A percentile compares a stretch with the other conserved stretches of the same genome.
phyloP scores from a whole-genome alignment of 2,329 filamentous ascomycete genomes.

The Alternaria burnsii region DNA sequence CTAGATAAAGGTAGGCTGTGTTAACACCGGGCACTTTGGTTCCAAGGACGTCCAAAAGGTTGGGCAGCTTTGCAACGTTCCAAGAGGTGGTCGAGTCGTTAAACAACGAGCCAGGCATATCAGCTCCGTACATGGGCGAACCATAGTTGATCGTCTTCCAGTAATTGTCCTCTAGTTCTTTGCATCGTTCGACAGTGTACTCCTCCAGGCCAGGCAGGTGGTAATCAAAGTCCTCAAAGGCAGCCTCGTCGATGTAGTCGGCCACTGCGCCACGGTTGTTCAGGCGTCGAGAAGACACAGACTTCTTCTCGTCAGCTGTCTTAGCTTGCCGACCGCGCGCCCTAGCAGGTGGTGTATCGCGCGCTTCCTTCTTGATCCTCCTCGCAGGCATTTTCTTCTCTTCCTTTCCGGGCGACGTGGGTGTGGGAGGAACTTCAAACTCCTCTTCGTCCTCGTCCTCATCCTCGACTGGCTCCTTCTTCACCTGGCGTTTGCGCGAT shows the following conservation, averaged over 20 bases:
- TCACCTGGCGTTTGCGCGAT: constrained; percentile 41
- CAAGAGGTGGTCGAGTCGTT: constrained; percentile 83
- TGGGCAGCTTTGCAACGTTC: constrained; percentile 95
- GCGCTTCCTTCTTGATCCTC: constrained; percentile 48
- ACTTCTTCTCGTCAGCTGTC: constrained; percentile 60
- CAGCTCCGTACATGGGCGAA: constrained; percentile 91
- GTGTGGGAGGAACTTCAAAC: constrained; percentile 52
- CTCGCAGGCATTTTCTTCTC: constrained; percentile 45
- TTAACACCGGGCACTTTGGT: constrained; percentile 98
- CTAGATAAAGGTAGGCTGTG: constrained; percentile 95
- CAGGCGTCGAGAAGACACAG: constrained; percentile 85
- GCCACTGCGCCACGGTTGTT: constrained; percentile 81
- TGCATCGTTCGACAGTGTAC: constrained; percentile 88
- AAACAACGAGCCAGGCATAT: constrained; percentile 95
- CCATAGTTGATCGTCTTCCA: constrained; percentile 98
- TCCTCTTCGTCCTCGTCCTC: constrained; percentile 47
- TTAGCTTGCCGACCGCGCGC: constrained; percentile 61
- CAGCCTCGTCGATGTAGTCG: constrained; percentile 84
- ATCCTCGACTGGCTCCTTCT: constrained; percentile 30
- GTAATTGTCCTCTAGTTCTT: constrained; percentile 92
- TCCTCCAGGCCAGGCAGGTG: constrained; percentile 83
- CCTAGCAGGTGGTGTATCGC: constrained; percentile 62
- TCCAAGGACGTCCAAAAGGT: constrained; percentile 90
- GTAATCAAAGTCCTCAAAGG: constrained; percentile 92
- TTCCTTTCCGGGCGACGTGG: constrained; percentile 55